Conservation (phyloP, 345 rosid species). For the Barbarea vulgaris region DNA sequence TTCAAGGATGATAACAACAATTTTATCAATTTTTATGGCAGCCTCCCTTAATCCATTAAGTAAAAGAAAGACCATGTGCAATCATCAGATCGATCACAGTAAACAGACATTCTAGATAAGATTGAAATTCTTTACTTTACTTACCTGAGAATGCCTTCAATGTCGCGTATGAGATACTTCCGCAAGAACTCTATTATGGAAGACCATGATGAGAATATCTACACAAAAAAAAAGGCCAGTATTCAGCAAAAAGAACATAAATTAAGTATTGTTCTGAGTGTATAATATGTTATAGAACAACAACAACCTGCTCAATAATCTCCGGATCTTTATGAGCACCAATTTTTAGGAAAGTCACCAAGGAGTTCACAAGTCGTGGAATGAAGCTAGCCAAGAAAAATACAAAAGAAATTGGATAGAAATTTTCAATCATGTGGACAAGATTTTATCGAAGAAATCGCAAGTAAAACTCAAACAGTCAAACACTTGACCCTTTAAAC, state of each 20-base stretch:
- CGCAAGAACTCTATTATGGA: constrained; percentile 66
- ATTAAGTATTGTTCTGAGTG: background rate
- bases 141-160: constrained; percentile 66
- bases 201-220: constrained; percentile 83
- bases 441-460: constrained; percentile 2
- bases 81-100: constrained; percentile 24
- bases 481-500: constrained; percentile 9
- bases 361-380: constrained; percentile 61
- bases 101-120: constrained; percentile 6
- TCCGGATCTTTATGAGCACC: constrained; percentile 92
- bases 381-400: constrained; percentile 57
- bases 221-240: constrained; percentile 38
- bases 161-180: constrained; percentile 61
- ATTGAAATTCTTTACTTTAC: constrained; percentile 32
- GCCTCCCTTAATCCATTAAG: background rate
- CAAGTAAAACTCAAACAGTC: background rate
- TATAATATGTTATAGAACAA: constrained; percentile 9
- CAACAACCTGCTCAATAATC: constrained; percentile 80
- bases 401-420: constrained; percentile 20
- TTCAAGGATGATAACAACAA: constrained; percentile 12
- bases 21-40: background rate
- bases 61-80: constrained; percentile 6
- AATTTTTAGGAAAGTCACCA: constrained; percentile 61
- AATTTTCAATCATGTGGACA: background rate
- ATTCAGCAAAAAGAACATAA: constrained; percentile 2